Evolutionary conservation across 2,329 filamentous ascomycete species (phyloP).

Genomic region (Diaporthe citrichinensis): DNA sequence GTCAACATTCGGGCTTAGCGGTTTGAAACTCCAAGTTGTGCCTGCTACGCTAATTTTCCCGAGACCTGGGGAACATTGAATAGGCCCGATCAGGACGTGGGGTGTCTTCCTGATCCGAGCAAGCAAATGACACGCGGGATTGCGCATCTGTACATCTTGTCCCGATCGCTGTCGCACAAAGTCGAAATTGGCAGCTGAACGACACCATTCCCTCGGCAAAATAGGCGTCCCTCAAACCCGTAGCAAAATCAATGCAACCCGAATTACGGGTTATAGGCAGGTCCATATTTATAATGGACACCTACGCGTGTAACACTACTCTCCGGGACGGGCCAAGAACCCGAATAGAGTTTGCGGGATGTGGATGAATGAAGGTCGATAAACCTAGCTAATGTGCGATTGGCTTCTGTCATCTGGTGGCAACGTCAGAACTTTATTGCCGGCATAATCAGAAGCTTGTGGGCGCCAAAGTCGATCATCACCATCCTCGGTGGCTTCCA

Average conservation of each 20-base stretch:
- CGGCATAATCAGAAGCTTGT: background rate
- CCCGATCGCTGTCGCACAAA: background rate
- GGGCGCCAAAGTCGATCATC: background rate
- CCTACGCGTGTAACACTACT: background rate
- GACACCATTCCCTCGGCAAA: background rate
- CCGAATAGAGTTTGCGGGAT: constrained; percentile 4
- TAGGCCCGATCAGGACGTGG: background rate
- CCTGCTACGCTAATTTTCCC: background rate
- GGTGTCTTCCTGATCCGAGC: background rate
- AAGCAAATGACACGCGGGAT: background rate
- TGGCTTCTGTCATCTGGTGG: background rate
- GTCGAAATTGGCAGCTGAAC: background rate
- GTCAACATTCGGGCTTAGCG: background rate
- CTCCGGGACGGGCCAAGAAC: constrained; percentile 13
- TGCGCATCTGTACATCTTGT: background rate
- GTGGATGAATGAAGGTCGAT: background rate
- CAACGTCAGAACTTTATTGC: background rate
- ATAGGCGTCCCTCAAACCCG: background rate
- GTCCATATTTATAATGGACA: background rate
- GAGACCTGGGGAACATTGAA: background rate
- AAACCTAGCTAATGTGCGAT: background rate
- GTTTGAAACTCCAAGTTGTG: background rate
- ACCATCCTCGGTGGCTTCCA: background rate
- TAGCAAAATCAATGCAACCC: background rate
- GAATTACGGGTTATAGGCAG: background rate